A percentile compares a stretch with the other conserved stretches of the same genome.
Evolutionary conservation across 106 monocot genomes (phyloP).

Genomic region (Dendrobium officinale): DNA sequence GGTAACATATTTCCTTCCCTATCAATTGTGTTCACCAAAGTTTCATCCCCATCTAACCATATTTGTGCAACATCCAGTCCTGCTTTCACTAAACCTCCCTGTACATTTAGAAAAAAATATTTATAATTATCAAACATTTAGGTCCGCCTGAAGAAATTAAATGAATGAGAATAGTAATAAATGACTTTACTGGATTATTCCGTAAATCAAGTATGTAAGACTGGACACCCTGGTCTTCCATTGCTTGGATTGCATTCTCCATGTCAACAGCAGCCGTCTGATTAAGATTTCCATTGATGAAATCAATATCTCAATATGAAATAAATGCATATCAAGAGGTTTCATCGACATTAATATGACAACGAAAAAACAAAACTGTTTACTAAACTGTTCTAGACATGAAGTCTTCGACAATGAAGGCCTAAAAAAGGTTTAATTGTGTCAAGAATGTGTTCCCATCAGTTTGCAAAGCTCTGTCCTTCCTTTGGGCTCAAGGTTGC

Average conservation of each 20-base stretch:
- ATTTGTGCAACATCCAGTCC: slow-evolving; percentile 96
- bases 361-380: no score
- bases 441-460: no score
- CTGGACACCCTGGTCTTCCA: slow-evolving; percentile 84
- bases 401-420: no score
- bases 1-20: slow-evolving; percentile 85
- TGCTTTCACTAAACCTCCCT: slow-evolving; percentile 95
- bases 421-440: no score
- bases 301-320: background rate
- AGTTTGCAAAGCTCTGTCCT: no score
- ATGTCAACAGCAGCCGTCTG: slow-evolving; percentile 95
- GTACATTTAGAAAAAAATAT: background rate
- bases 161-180: background rate
- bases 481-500: no score
- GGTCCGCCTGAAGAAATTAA: background rate
- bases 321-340: background rate
- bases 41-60: slow-evolving; percentile 94
- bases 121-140: background rate
- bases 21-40: slow-evolving; percentile 89
- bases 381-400: no score
- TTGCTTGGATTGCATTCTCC: slow-evolving; percentile 64
- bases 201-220: slow-evolving; percentile 95
- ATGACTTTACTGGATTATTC: slow-evolving; percentile 61
- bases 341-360: background rate
- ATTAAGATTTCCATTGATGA: background rate